These are phyloP conservation scores for Acacia melanoxylon DNA, from an alignment of 306 rosid species.

Conservation along the genomic window DNA sequence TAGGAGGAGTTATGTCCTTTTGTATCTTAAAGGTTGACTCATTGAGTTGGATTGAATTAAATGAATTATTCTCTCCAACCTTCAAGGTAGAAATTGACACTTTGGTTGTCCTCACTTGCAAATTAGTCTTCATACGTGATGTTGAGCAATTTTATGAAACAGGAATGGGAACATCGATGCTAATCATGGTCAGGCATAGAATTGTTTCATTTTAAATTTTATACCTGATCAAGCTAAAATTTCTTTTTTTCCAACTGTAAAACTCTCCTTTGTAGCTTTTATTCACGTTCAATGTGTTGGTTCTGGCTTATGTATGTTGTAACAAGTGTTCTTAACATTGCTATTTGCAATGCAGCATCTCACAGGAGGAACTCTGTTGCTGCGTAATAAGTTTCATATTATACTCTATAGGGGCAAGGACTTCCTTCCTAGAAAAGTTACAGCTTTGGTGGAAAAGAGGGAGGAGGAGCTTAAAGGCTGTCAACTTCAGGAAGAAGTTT, in stretches of 20 bases:
- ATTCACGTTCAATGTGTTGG: neutral
- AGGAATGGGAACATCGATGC: neutral
- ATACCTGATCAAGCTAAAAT: neutral
- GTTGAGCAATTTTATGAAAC: neutral
- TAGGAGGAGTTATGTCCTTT: conserved; percentile 16
- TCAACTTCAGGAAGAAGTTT: conserved; percentile 64
- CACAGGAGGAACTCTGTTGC: conserved; percentile 79
- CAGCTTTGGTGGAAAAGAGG: conserved; percentile 57
- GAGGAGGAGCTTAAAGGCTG: conserved; percentile 61
- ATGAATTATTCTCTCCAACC: conserved; percentile 2
- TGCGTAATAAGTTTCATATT: conserved; percentile 72
- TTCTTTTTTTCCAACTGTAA: neutral
- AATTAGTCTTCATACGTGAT: neutral
- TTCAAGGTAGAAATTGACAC: neutral
- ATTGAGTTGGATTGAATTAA: conserved; percentile 1
- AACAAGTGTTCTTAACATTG: conserved; percentile 17
- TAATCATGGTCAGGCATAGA: neutral
- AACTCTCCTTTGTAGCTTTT: neutral
- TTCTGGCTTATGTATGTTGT: conserved; percentile 10
- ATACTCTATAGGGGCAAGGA: conserved; percentile 85
- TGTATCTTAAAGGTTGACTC: neutral
- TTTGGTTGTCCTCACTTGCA: conserved; percentile 16
- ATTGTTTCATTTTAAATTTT: neutral
- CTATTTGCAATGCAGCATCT: conserved; percentile 59
- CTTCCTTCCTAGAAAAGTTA: conserved; percentile 65